phyloP scores from a whole-genome alignment of 108 stramenopile genomes.

The Asterionellopsis glacialis region DNA sequence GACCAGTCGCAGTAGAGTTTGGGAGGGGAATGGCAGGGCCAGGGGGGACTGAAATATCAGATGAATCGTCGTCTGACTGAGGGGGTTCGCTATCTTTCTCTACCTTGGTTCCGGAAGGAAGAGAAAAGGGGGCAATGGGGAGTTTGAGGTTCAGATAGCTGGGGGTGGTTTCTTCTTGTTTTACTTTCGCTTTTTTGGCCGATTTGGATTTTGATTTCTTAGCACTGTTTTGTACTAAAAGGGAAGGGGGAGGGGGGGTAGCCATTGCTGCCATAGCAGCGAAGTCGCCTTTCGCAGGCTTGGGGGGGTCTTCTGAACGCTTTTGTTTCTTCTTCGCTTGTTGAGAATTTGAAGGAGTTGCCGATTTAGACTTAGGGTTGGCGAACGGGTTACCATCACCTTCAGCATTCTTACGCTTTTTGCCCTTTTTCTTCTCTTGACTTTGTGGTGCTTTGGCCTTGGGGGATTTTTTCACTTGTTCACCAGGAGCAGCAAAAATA shows the following conservation, averaged over 20 bases:
- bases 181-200: constrained; percentile 8
- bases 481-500: neutral
- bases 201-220: neutral
- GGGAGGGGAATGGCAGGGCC: constrained; percentile 25
- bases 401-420: constrained; percentile 4
- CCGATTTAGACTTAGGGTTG: constrained; percentile 1
- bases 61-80: constrained; percentile 3
- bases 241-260: neutral
- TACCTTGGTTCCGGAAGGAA: constrained; percentile 21
- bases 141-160: constrained; percentile 54
- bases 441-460: neutral
- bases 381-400: constrained; percentile 7
- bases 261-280: neutral
- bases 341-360: neutral
- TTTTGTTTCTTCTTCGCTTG: constrained; percentile 2
- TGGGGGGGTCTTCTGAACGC: neutral
- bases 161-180: constrained; percentile 10
- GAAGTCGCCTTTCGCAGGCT: no score
- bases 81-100: neutral
- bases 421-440: constrained; percentile 6
- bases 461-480: neutral
- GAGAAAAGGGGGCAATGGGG: constrained; percentile 72
- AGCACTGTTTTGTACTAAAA: neutral
- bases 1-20: constrained; percentile 48
- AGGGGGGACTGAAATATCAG: constrained; percentile 15